Evolutionary conservation across 495 filamentous ascomycete species (phyloP), one percentile per base, ranked within the genome.

Genomic region (Neurospora sp.): DNA sequence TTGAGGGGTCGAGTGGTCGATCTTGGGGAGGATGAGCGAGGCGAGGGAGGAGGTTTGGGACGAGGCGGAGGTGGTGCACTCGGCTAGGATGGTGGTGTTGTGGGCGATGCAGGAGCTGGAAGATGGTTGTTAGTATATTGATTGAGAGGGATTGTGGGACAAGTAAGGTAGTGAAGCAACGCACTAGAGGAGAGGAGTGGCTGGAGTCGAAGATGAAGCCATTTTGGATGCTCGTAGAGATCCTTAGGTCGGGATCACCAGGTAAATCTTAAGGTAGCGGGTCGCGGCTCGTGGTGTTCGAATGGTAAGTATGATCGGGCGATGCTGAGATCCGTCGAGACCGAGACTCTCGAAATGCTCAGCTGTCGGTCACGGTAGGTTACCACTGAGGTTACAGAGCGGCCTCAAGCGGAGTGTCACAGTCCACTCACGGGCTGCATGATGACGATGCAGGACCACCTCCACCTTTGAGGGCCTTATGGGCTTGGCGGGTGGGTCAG

Each of bases 11-110:
- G 86, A 80, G 82, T 99, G 96, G 74, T 84, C 83, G 87, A 99
- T 97, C 79, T 97, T 98, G 72, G 96, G 96, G 74, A 99, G 93
- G 84, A 98, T 94, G 77, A 98, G 87, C 74, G 94, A 94, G 78
- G 95, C 93, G 76, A 98, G 92, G 31, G 88, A 90, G 37, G 93
- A 94, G 71, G 93, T 92, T 74, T 91, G 87, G 34, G 91, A 89
- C 28, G 90, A 89, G 45, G 94, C 91, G 43, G 91, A 89, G 34
- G 92, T 89, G 71, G 93, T 95, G 83, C 96, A 93, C 82, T 98
- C 96, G 77, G 91, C 85, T 62, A 99, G 90, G 82, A 98, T 97
- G 45, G 95, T 98, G 72, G 90, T 91, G 77, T 93, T 89, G 83
- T 97, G 89, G 39, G 94, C 92, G 77, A 98, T 94, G 85, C 94